Conservation (phyloP, 192 early-diverging fungal genomes). For the Coemansia nantahalensis region DNA sequence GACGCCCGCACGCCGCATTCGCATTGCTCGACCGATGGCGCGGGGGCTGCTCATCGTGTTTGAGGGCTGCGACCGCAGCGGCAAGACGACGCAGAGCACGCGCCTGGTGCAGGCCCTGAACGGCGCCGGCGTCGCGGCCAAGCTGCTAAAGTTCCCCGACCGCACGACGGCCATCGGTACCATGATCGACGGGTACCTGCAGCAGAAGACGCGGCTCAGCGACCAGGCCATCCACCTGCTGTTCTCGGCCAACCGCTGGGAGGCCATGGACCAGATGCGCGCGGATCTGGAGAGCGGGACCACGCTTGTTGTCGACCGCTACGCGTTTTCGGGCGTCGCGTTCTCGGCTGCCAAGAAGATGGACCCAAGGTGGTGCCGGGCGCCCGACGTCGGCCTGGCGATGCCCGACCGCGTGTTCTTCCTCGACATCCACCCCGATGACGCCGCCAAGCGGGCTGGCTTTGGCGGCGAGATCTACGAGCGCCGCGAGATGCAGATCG, state of each 20-base stretch:
- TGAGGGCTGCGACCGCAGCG: conserved; percentile 92
- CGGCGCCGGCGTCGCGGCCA: conserved; percentile 37
- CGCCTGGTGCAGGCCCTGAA: conserved; percentile 62
- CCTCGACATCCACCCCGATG: conserved; percentile 74
- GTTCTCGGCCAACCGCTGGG: conserved; percentile 97
- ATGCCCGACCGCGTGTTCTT: conserved; percentile 88
- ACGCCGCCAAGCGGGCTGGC: conserved; percentile 74
- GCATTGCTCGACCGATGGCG: conserved; percentile 3
- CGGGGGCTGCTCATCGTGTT: conserved; percentile 87
- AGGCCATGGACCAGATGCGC: conserved; percentile 69
- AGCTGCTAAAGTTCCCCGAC: conserved; percentile 88
- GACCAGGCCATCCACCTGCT: conserved; percentile 87
- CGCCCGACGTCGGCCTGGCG: conserved; percentile 79
- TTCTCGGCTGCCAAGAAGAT: conserved; percentile 89
- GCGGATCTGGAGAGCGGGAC: conserved; percentile 62
- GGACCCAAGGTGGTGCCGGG: conserved; percentile 84
- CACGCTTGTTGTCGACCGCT: conserved; percentile 87
- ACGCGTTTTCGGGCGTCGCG: conserved; percentile 93
- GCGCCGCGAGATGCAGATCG: conserved; percentile 75
- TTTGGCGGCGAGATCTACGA: conserved; percentile 95
- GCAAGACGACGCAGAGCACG: conserved; percentile 87
- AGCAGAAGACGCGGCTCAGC: conserved; percentile 63
- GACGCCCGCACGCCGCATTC: too few relatives aligned
- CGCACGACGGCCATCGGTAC: conserved; percentile 88
- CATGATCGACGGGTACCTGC: conserved; percentile 86